Base-by-base conservation (phyloP, 2,329 filamentous ascomycete genomes). In the Botrytis deweyae region DNA sequence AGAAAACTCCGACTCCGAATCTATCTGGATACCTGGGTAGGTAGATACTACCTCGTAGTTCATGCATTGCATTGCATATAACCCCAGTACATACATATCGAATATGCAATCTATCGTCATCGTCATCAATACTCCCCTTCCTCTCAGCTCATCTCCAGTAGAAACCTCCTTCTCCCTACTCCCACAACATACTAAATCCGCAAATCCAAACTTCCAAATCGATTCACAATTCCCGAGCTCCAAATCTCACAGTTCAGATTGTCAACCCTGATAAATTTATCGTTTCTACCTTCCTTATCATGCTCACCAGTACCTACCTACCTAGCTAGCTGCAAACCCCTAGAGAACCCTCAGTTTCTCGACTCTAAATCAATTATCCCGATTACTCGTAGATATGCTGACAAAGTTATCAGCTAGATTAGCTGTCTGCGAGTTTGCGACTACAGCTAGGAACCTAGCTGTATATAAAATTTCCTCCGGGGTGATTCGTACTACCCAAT, bases 181-280 rank as follows among this genome's bases (percentile, higher is more conserved):
- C 16, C 8, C 22, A 7, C 1, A 7, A 16, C 12, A 16, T 55
- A n/a, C 22, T 16, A 16, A 25, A 1, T 55, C 1, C 2, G 5
- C 3, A 16, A n/a, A n/a, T 6, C 25, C 25, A n/a, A 14, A n/a
- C 25, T 2, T 16, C n/a, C 5, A n/a, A 55, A n/a, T 1, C 5
- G 49, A 14, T n/a, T 52, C 44, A 2, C 18, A 20, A 44, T 20
- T 0, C 18, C 42, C 20, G 7, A 44, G 7, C 7, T 46, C 10
- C 4, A 14, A n/a, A n/a, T 55, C 49, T 7, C 49, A 55, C 6
- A 55, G 12, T n/a, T 16, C 49, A 55, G 5, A 55, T 55, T n/a
- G 2, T 6, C 12, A n/a, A 16, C 3, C 3, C 0, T 46, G 20
- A 22, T 10, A 22, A 25, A 7, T 7, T 7, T 16, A 12, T 16